These are phyloP conservation scores for Malania oleifera DNA, from an alignment of 164 flowering plant species.

Conservation along the genomic window DNA sequence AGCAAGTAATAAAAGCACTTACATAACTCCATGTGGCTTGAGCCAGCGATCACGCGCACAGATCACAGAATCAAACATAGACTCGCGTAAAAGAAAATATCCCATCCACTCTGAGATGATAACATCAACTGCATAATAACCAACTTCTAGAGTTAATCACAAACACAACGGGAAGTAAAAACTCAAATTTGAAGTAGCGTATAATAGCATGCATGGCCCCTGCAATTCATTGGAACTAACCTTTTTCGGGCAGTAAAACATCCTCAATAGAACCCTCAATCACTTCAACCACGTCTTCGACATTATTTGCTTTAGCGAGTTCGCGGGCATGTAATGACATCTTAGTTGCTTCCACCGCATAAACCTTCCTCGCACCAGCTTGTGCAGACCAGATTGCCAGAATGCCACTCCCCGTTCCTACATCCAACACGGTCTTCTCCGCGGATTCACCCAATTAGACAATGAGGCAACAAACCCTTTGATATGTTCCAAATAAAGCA, in stretches of 20 bases:
- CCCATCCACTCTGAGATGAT: conserved; percentile 99
- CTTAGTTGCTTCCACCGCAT: conserved; percentile 97
- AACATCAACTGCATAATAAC: conserved; percentile 66
- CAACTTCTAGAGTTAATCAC: conserved; percentile 5
- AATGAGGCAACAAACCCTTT: conserved; percentile 13
- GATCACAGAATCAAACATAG: conserved; percentile 98
- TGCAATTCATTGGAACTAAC: conserved; percentile 17
- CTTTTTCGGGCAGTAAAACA: conserved; percentile 82
- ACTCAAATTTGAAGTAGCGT: not conserved
- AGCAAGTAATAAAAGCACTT: conserved; percentile 19
- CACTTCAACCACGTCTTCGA: conserved; percentile 75
- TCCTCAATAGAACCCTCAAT: conserved; percentile 94
- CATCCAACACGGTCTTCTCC: conserved; percentile 84
- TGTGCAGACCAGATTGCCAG: conserved; percentile 98
- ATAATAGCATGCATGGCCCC: not conserved
- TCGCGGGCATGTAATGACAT: conserved; percentile 88
- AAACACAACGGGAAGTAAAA: not conserved
- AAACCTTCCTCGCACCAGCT: conserved; percentile 95
- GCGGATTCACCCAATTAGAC: conserved; percentile 14
- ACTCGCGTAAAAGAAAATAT: conserved; percentile 92
- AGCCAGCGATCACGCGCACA: conserved; percentile 97
- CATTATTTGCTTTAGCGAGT: conserved; percentile 71
- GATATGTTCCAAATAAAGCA: not conserved
- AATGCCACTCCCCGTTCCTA: conserved; percentile 98
- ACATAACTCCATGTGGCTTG: conserved; percentile 87